Evolutionary conservation across 441 rosid species (phyloP), one percentile per base, ranked within the genome.

Genomic region (Melastoma candidum): DNA sequence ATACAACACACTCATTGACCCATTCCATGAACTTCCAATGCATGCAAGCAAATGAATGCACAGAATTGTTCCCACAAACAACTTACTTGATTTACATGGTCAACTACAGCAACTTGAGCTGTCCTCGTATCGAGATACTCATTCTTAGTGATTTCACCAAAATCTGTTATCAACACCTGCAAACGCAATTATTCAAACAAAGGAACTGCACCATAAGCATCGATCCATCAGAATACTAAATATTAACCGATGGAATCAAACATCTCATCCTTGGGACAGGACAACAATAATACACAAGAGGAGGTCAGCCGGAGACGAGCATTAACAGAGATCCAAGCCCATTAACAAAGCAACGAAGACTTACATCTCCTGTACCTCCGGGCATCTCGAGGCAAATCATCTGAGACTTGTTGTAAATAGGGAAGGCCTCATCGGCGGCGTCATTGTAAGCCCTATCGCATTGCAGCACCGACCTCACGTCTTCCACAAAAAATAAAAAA

Each of bases 21-120:
- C 22, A 17, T 17, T 17, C 22, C 22, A 17, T 17, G 22, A 17
- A 17, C 22, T 17, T 17, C 22, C 22, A 17, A 17, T 17, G 22
- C 22, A 17, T 17, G 22, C 22, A 17, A 17, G 22, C 22, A 17
- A 17, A 17, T 17, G 22, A 17, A 17, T 17, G 22, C 22, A 17
- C 22, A 17, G 22, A 17, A 17, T 17, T 17, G 22, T 17, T 17
- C 22, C 22, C 22, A 17, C 22, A 17, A 17, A 17, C 3, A 36
- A 64, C 68, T 65, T 59, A 93, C 98, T 80, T 93, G 98, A 77
- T 88, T 86, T 56, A 86, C 78, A 80, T 93, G 98, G 68, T 93
- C 83, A 57, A 93, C 77, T 41, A 67, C 54, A 26, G 95, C 98
- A 64, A 88, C 95, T 70, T 84, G 92, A 0, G 90, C 85, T 66